These are phyloP conservation scores for Carnegiea gigantea DNA, from an alignment of 179 eudicot species.

Conservation along the genomic window DNA sequence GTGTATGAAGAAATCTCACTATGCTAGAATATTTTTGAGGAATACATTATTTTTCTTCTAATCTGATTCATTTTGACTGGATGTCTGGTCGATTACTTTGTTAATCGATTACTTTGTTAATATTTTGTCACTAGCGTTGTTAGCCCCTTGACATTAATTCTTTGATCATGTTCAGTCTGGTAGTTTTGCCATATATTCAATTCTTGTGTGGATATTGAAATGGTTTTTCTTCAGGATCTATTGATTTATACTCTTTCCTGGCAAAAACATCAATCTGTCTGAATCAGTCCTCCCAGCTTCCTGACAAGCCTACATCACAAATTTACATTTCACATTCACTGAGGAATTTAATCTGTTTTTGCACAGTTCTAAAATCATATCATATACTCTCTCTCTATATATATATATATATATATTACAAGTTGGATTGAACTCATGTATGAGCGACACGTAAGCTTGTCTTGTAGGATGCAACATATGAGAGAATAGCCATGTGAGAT, in stretches of 20 bases:
- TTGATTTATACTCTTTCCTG: neutral
- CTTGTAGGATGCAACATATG: too few relatives aligned
- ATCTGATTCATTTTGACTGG: neutral
- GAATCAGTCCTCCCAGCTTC: neutral
- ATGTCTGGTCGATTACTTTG: neutral
- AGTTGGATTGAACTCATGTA: too few relatives aligned
- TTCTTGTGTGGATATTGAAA: neutral
- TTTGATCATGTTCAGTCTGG: neutral
- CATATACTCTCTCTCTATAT: too few relatives aligned
- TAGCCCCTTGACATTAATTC: neutral
- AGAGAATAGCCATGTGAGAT: too few relatives aligned
- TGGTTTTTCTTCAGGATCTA: neutral
- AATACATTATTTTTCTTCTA: neutral
- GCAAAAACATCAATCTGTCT: neutral
- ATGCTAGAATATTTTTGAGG: neutral
- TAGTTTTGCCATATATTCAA: neutral
- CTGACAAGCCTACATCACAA: neutral
- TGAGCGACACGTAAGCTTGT: too few relatives aligned
- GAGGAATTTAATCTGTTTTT: neutral
- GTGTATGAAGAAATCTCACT: neutral
- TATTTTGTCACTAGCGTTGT: neutral
- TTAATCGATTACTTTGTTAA: neutral
- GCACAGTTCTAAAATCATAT: neutral
- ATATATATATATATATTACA: too few relatives aligned
- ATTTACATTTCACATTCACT: neutral